Base-by-base conservation (phyloP, 257 asterid species). In the Agastache rugosa region DNA sequence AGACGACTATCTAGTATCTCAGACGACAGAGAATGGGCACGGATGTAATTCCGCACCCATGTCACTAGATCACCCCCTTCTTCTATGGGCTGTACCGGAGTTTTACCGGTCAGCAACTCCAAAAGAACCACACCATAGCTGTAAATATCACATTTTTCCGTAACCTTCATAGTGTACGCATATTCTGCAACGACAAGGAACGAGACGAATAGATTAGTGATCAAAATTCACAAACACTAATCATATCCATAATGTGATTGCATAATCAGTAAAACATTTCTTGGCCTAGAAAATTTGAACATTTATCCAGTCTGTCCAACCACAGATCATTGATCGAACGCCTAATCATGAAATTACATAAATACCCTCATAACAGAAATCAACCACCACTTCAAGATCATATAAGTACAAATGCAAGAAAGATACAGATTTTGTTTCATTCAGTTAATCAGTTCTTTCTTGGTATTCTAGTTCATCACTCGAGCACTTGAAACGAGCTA, bases 131-230 rank as follows among this genome's bases (percentile, higher is more conserved):
- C 98, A 0, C 96, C 98, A 9, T 90, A 92, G 85, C 98, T 92
- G 84, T 92, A 92, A 14, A 90, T 83, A 64, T 92, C 98, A 50
- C 96, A 92, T 75, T 92, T 92, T 76, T 92, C 98, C 0, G 97
- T 88, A 47, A 92, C 93, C 87, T 92, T 92, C 97, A 92, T 92
- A 3, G 97, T 92, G 86, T 88, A 92, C 5, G 97, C 97, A 12
- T 92, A 92, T 77, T 92, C 97, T 92, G 96, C 84, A 72, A 41
- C 16, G 23, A 3, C 8, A 16, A 15, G 19, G n/a, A 44, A 39
- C 59, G 11, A 27, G 5, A 25, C 10, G 19, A 25, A 6, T 14
- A 11, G 14, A 23, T 56, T 8, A 11, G 14, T 19, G 39, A 1
- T 20, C n/a, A 22, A 56, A 25, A 25, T 58, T 3, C 19, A 55